Evolutionary conservation across 495 filamentous ascomycete species (phyloP), one percentile per base, ranked within the genome.

Genomic region (Penicillium longicatenatum): DNA sequence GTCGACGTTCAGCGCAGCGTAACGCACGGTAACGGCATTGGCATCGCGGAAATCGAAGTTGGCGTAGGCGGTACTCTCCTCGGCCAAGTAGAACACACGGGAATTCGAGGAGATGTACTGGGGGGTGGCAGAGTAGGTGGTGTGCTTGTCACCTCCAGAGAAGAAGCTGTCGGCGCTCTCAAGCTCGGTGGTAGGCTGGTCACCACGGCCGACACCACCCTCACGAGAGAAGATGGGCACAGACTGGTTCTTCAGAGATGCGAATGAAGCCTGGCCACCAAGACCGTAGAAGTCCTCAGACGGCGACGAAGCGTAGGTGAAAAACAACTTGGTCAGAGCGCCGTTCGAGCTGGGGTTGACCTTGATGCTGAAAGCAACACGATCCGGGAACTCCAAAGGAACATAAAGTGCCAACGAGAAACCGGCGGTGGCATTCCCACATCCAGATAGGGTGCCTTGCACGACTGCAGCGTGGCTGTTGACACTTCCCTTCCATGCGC

Each of bases 261-360:
- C 65, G 21, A 68, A 70, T 16, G 67, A 70, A 2, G 54, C 67
- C 47, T 70, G 67, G 6, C 48, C 65, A 49, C 67, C 67, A 6
- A 70, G 43, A 19, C 67, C 67, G 41, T 70, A 70, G 50, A 70
- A 65, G 35, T 70, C 62, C 26, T 70, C 67, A 4, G 58, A 60
- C 4, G 59, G 29, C 0, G 59, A 63, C 9, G 65, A 68, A 12
- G 51, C 51, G 33, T 65, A 68, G 24, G 57, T 65, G 26, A 68
- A 46, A 46, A 59, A 68, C 14, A 68, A 6, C 48, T 68, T 65
- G 21, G 46, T 63, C 2, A 45, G 33, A 29, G 59, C 42, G 10
- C 37, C 22, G 0, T 55, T 57, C 7, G 59, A 31, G 6, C 26
- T 51, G 6, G 59, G 52, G 19, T 59, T 51, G 11, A 68, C 30